phyloP scores from a whole-genome alignment of 129 eudicot species.

The Helianthus tuberosus region DNA sequence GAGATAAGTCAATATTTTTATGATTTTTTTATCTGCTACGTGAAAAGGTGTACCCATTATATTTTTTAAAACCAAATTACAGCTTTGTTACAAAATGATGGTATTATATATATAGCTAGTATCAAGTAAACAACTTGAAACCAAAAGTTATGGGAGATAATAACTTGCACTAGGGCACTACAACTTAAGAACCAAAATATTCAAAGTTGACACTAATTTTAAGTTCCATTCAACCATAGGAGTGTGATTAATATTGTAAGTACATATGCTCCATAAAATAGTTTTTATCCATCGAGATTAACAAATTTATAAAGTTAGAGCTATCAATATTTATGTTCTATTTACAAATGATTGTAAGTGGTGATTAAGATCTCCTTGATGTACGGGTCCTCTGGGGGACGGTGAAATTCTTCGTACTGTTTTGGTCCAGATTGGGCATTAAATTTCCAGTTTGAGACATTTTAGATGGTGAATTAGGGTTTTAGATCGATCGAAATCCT shows the following conservation, averaged over 20 bases:
- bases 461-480: slow-evolving; percentile 2
- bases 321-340: no score
- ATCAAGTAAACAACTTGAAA: not conserved
- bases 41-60: not conserved
- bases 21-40: not conserved
- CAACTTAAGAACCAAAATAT: no score
- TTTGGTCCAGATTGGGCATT: slow-evolving; percentile 77
- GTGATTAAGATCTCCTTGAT: slow-evolving; percentile 62
- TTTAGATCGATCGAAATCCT: slow-evolving; percentile 16
- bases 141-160: not conserved
- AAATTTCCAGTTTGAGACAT: slow-evolving; percentile 72
- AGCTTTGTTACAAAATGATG: not conserved
- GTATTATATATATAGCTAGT: not conserved
- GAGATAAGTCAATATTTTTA: not conserved
- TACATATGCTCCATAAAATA: no score
- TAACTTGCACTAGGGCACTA: not conserved
- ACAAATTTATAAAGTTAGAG: no score
- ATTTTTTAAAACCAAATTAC: not conserved
- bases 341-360: not conserved
- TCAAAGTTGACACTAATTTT: no score
- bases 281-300: no score
- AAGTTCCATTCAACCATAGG: no score
- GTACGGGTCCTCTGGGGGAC: slow-evolving; percentile 76
- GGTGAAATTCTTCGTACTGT: slow-evolving; percentile 67
- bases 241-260: no score